Percentiles rank a stretch among this genome's conserved stretches.
Conservation (phyloP, 352 stramenopile genomes). For the Globisporangium uncinulatum region DNA sequence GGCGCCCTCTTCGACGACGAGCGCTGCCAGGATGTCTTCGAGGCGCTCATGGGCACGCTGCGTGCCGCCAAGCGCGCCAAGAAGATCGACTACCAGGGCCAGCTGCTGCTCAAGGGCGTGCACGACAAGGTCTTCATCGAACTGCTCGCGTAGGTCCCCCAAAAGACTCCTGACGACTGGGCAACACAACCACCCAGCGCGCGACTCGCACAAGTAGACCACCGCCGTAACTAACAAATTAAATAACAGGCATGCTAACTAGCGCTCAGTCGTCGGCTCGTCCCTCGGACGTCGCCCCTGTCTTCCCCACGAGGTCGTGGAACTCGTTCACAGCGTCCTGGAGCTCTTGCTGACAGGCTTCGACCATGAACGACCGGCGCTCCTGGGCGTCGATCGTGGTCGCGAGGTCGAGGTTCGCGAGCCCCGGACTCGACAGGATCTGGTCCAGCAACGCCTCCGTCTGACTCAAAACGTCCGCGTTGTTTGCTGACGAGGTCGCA, state of each 20-base stretch:
- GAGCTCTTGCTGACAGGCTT: constrained; percentile 55
- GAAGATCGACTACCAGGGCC: constrained; percentile 75
- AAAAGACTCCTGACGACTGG: no score
- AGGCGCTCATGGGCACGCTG: constrained; percentile 82
- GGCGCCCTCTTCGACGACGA: constrained; percentile 82
- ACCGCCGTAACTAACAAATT: no score
- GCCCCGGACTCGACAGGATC: constrained; percentile 32
- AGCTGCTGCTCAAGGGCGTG: constrained; percentile 78
- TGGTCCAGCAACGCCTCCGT: constrained; percentile 45
- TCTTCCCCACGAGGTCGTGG: constrained; percentile 28
- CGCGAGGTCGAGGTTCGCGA: constrained; percentile 23
- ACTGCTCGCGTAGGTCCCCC: constrained; percentile 31
- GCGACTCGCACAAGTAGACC: no score
- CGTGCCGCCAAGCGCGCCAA: constrained; percentile 68
- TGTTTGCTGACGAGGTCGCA: constrained; percentile 29
- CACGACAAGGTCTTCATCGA: constrained; percentile 77
- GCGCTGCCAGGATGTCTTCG: constrained; percentile 67
- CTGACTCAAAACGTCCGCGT: constrained; percentile 48
- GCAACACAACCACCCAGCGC: neutral
- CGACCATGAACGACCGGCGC: constrained; percentile 48
- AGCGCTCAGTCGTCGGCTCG: neutral
- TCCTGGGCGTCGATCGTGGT: constrained; percentile 37
- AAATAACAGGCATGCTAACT: no score
- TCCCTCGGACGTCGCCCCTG: neutral
- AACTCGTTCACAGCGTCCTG: constrained; percentile 57